phyloP scores from a whole-genome alignment of 306 rosid genomes.

The Dryas alaskensis region DNA sequence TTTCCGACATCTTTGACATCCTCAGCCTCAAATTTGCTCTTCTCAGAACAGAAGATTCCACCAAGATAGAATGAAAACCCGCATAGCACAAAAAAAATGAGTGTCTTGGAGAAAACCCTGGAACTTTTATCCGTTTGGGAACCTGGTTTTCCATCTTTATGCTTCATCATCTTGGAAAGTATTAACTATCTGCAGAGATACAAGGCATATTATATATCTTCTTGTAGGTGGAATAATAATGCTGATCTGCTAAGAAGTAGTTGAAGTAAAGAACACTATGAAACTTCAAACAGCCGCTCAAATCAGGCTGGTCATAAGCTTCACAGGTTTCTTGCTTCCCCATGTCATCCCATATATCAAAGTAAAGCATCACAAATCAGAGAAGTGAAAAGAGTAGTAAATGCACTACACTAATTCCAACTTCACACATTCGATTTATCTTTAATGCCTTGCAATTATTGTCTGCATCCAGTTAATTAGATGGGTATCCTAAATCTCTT shows the following conservation, averaged over 20 bases:
- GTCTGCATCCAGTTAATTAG: neutral
- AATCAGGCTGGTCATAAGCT: neutral
- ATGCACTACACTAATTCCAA: neutral
- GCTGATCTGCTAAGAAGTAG: neutral
- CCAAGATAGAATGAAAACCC: conserved; percentile 88
- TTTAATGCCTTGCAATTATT: neutral
- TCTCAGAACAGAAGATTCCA: conserved; percentile 63
- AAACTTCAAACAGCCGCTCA: neutral
- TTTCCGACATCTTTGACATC: conserved; percentile 33
- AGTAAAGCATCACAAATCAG: neutral
- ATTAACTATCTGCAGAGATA: conserved; percentile 48
- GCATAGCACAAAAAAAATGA: conserved; percentile 55
- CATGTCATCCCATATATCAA: neutral
- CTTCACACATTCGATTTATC: neutral
- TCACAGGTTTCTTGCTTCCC: neutral
- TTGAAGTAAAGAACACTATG: neutral
- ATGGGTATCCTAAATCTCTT: neutral
- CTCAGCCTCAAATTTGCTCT: conserved; percentile 28
- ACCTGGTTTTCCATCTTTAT: conserved; percentile 84
- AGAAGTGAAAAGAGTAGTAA: neutral
- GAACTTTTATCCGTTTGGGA: conserved; percentile 47
- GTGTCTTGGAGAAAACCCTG: conserved; percentile 44
- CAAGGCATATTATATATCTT: conserved; percentile 10
- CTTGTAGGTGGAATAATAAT: neutral
- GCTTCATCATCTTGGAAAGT: conserved; percentile 57